These are phyloP conservation scores for Neofusicoccum cordaticola DNA, from an alignment of 2,329 filamentous ascomycete species.

Conservation along the genomic window DNA sequence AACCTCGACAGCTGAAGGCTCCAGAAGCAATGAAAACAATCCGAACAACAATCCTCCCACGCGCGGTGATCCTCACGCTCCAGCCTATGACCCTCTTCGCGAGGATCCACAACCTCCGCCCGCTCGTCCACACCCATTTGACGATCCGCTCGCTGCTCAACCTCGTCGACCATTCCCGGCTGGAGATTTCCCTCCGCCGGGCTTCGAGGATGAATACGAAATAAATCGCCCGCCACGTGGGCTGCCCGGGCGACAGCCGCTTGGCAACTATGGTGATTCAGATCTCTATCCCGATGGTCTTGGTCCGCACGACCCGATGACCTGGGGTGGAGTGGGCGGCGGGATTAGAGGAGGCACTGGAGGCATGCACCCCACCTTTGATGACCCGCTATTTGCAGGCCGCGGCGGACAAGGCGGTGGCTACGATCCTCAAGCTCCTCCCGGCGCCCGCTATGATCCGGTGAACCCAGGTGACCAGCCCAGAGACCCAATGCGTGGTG, in stretches of 20 bases:
- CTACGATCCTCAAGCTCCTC: constrained; percentile 72
- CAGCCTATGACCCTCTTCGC: constrained; percentile 28
- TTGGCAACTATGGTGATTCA: constrained; percentile 70
- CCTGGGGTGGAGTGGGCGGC: constrained; percentile 59
- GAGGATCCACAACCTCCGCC: constrained; percentile 54
- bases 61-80: constrained; percentile 41
- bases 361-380: constrained; percentile 95
- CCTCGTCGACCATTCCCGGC: constrained; percentile 63
- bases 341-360: constrained; percentile 60
- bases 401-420: constrained; percentile 46
- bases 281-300: constrained; percentile 86
- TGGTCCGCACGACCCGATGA: constrained; percentile 79
- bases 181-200: constrained; percentile 78
- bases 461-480: constrained; percentile 55
- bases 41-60: constrained; percentile 39
- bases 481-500: constrained; percentile 25
- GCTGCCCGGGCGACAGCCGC: constrained; percentile 54
- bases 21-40: constrained; percentile 37
- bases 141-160: constrained; percentile 63
- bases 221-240: constrained; percentile 66
- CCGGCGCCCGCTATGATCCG: constrained; percentile 89
- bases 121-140: constrained; percentile 65
- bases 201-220: constrained; percentile 91
- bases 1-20: constrained; percentile 18
- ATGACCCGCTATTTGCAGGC: constrained; percentile 79